Conservation (phyloP, 768 basidiomycete species). For the Peribolospora baueri region DNA sequence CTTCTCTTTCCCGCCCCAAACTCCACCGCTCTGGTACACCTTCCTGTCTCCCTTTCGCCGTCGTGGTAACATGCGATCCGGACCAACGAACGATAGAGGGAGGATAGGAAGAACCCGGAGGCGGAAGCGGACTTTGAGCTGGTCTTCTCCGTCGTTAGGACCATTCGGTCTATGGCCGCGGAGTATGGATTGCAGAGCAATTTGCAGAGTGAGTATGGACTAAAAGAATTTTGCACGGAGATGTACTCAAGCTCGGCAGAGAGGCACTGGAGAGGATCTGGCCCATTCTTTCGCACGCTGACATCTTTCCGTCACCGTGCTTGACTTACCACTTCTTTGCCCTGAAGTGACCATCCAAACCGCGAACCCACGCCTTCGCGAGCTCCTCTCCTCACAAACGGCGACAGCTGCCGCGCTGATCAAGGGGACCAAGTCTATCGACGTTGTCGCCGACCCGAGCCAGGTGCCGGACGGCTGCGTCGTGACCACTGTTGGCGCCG, state of each 20-base stretch:
- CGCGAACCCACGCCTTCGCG: slow-evolving; percentile 36
- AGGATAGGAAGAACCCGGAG: slow-evolving; percentile 23
- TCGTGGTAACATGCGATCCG: background rate
- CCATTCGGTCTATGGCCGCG: slow-evolving; percentile 62
- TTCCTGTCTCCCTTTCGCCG: background rate
- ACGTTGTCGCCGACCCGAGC: slow-evolving; percentile 35
- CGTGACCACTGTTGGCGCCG: slow-evolving; percentile 48
- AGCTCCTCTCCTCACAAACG: slow-evolving; percentile 44
- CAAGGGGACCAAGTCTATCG: slow-evolving; percentile 61
- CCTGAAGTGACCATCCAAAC: slow-evolving; percentile 49
- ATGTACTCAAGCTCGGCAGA: background rate
- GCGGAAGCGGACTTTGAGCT: slow-evolving; percentile 69
- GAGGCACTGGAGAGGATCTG: background rate
- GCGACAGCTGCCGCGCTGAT: slow-evolving; percentile 55
- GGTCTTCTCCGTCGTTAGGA: slow-evolving; percentile 50
- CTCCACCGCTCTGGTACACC: background rate
- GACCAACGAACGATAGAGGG: slow-evolving; percentile 2
- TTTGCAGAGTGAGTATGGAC: slow-evolving; percentile 38
- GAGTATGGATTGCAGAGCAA: slow-evolving; percentile 69
- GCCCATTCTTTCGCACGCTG: background rate
- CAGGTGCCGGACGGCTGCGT: slow-evolving; percentile 80
- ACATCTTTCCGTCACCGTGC: background rate
- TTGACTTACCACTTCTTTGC: background rate
- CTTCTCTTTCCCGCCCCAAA: slow-evolving; percentile 19
- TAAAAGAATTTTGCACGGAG: background rate